Evolutionary conservation across 768 basidiomycete genomes (phyloP), one percentile per base, ranked within the genome.

Genomic region (Suillus variegatus): DNA sequence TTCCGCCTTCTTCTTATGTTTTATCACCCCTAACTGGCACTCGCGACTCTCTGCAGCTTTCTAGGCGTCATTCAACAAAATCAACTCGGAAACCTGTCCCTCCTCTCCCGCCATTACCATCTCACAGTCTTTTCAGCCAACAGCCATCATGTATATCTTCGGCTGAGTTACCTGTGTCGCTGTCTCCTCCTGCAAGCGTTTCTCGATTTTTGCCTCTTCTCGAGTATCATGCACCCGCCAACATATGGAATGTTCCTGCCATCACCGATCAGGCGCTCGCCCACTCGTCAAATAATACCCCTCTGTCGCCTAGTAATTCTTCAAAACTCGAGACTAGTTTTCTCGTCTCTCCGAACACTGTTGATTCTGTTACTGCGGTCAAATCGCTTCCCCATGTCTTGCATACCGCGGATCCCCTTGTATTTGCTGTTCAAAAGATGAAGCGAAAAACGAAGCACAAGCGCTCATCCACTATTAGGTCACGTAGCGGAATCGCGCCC

Each of bases 31-130:
- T 75, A 13, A 67, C 63, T 63, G 68, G 69, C 3, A 46, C 69
- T 6, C 66, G 75, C 22, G 76, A 77, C 58, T 77, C 75, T 36
- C 51, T 77, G n/a, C 76, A 75, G 64, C 47, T 76, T 6, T 67
- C 71, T 0, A 69, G 62, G 51, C 67, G 61, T 2, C 64, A 71
- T 4, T 62, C 66, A 41, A 68, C 64, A 41, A 70, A 57, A 57
- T 51, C 35, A 35, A 2, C 52, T 40, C 67, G 75, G 52, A 68
- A 47, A 40, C 68, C 76, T 25, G 44, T 61, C 0, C 69, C 70
- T 35, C 68, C 71, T 6, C 32, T 74, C 47, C 74, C 73, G 8
- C 64, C 70, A 14, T 47, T 77, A 18, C 71, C 76, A 25, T 57
- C 14, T 10, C 64, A 69, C 25, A 62, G 61, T 43, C 64, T 66